A percentile compares a stretch with the other conserved stretches of the same genome.
phyloP scores from a whole-genome alignment of 306 rosid genomes.

The Abrus pulchellus region DNA sequence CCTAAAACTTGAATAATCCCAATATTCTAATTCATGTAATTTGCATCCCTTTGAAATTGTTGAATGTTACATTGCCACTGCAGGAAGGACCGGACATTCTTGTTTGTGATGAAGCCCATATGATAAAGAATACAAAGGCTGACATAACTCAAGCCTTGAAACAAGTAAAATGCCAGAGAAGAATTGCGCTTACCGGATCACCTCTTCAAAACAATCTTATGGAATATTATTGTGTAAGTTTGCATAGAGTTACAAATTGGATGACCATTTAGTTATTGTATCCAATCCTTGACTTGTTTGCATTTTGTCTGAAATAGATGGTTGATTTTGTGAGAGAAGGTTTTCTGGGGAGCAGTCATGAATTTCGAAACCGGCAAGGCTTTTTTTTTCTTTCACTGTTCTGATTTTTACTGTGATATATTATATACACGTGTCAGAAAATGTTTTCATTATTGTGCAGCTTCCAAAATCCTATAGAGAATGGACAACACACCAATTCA shows the following conservation, averaged over 20 bases:
- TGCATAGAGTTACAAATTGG: constrained; percentile 22
- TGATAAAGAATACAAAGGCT: constrained; percentile 92
- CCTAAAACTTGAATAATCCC: constrained; percentile 26
- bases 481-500: constrained; percentile 98
- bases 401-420: constrained; percentile 31
- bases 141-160: constrained; percentile 93
- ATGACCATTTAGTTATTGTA: constrained; percentile 16
- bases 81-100: constrained; percentile 99
- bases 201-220: constrained; percentile 99
- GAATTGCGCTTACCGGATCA: constrained; percentile 97
- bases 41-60: constrained; percentile 44
- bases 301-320: constrained; percentile 73
- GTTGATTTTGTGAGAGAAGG: constrained; percentile 99
- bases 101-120: constrained; percentile 98
- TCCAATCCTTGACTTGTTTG: constrained; percentile 33
- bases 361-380: constrained; percentile 93
- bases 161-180: constrained; percentile 95
- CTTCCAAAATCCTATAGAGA: constrained; percentile 96
- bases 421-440: constrained; percentile 14
- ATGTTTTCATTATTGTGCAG: constrained; percentile 60
- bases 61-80: constrained; percentile 33
- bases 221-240: constrained; percentile 98
- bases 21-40: background rate
- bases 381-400: constrained; percentile 48
- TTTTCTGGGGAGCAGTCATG: constrained; percentile 99